phyloP scores from a whole-genome alignment of 805 yeast genomes.

The Saturnispora ahearnii region DNA sequence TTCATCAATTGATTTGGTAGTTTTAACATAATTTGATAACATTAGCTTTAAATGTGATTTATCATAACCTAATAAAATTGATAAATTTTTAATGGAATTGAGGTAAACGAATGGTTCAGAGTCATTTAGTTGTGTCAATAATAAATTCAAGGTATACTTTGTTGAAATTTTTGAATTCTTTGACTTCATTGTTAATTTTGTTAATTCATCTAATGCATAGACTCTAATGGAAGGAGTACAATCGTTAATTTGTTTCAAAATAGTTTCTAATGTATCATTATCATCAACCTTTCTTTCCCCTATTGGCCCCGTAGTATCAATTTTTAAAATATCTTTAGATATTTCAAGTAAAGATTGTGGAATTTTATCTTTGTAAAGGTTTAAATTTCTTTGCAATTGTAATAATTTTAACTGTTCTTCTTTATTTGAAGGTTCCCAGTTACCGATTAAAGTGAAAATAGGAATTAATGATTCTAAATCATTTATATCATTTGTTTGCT shows the following conservation, averaged over 20 bases:
- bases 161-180: not conserved
- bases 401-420: constrained; percentile 3
- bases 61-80: constrained; percentile 43
- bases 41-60: constrained; percentile 8
- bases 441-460: constrained; percentile 8
- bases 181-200: constrained; percentile 33
- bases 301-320: not conserved
- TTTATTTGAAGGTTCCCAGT: constrained; percentile 1
- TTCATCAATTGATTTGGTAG: constrained; percentile 41
- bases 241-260: constrained; percentile 62
- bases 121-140: constrained; percentile 57
- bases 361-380: not conserved
- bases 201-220: constrained; percentile 63
- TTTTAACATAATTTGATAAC: constrained; percentile 10
- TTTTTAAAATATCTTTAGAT: constrained; percentile 1
- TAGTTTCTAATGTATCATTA: constrained; percentile 43
- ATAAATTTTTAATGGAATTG: constrained; percentile 74
- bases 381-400: constrained; percentile 11
- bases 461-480: constrained; percentile 24
- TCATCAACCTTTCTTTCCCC: constrained; percentile 15
- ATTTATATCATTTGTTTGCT: constrained; percentile 19
- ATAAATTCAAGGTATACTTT: constrained; percentile 51
- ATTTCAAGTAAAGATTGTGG: constrained; percentile 4
- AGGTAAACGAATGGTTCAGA: constrained; percentile 82
- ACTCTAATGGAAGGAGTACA: constrained; percentile 79